Conservation (phyloP, 2,329 filamentous ascomycete genomes). For the Bretziella fagacearum region DNA sequence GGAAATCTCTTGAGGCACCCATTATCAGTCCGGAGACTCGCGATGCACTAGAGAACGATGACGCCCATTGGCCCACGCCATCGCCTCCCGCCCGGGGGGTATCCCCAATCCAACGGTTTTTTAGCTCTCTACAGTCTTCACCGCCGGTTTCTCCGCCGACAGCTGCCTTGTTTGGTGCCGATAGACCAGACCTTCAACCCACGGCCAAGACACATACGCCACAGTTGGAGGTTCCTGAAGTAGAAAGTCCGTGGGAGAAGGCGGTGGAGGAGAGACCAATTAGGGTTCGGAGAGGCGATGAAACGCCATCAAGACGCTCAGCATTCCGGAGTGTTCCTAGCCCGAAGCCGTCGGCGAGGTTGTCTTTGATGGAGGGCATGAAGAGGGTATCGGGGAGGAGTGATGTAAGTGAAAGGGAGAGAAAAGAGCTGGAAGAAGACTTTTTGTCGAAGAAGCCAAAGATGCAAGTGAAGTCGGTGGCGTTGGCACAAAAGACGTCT, state of each 20-base stretch:
- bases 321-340: constrained; percentile 1
- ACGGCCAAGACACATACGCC: neutral
- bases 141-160: constrained; percentile 4
- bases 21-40: neutral
- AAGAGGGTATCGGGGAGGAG: neutral
- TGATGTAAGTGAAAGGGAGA: neutral
- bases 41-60: constrained; percentile 2
- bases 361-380: neutral
- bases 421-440: neutral
- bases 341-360: constrained; percentile 6
- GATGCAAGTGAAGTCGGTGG: neutral
- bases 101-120: neutral
- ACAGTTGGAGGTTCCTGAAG: neutral
- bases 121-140: neutral
- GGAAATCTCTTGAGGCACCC: neutral
- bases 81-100: constrained; percentile 3
- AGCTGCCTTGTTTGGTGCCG: constrained; percentile 1
- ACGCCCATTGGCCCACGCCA: constrained; percentile 2
- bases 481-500: neutral
- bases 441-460: neutral
- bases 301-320: constrained; percentile 5
- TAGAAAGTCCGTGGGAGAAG: constrained; percentile 3
- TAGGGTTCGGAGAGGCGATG: constrained; percentile 10
- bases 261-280: constrained; percentile 10
- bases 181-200: neutral